Evolutionary conservation across 805 yeast species (phyloP), one percentile per base, ranked within the genome.

Genomic region (Barnettozyma botsteinii): DNA sequence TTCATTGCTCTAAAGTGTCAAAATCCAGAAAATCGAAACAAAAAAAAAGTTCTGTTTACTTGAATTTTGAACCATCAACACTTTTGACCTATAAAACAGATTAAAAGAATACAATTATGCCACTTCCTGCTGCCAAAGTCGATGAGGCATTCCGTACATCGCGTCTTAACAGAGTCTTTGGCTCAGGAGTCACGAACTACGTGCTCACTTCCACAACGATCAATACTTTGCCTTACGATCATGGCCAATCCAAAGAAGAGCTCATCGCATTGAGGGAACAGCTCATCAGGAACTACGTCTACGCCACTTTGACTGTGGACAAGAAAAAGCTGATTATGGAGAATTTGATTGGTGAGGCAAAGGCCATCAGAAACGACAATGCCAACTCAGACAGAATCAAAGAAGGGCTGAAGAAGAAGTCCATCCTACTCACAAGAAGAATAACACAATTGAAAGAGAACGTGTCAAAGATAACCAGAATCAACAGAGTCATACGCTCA

Each of bases 361-460:
- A 23, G 30, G 20, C 32, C 3, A 30, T 40, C 11, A 19, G 15
- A 9, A 26, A 10, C 8, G 43, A 40, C 27, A 40, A 40, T 23
- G 25, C 26, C 21, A 35, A 22, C 12, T 31, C 43, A 2, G 43
- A 40, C 26, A 31, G 23, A 14, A 23, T 28, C 7, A 40, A 33
- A 27, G 43, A 31, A 30, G 31, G 10, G 4, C 31, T 40, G n/a
- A 35, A 35, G 20, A 40, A 40, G 37, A 36, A 32, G n/a, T 40
- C 43, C 4, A 21, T 40, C 5, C n/a, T 40, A n/a, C 27, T 40
- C 22, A 35, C 36, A 10, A 35, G 33, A 15, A 31, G 31, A 19
- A 33, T 40, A 10, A n/a, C 40, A 10, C 37, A 40, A 19, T 31
- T 40, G 37, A 36, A 40, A 32, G 40, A 36, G 19, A 40, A 40